Evolutionary conservation across 176 grass and related monocot species (phyloP).

Genomic region (Zizania latifolia): DNA sequence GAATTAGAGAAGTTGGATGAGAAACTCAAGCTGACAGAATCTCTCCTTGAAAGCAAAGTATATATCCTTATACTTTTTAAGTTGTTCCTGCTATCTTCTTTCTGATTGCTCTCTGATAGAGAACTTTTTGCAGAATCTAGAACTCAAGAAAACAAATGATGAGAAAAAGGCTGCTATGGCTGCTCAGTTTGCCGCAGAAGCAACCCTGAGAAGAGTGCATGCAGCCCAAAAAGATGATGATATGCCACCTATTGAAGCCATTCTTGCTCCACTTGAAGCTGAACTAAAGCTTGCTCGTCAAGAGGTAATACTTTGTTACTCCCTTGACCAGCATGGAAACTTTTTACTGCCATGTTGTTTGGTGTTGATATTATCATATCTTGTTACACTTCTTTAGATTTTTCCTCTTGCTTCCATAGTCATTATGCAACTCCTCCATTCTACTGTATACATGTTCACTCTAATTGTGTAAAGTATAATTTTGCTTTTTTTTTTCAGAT

Average conservation of each 20-base stretch:
- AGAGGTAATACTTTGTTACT: conserved; percentile 53
- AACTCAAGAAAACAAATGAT: conserved; percentile 94
- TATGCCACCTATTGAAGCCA: conserved; percentile 95
- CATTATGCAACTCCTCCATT: background rate
- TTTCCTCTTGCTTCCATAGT: background rate
- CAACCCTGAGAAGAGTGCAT: conserved; percentile 89
- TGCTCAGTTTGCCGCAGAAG: conserved; percentile 93
- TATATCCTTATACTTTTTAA: background rate
- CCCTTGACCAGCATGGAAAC: background rate
- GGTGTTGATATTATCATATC: conserved; percentile 3
- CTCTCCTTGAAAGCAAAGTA: conserved; percentile 84
- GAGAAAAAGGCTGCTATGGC: conserved; percentile 86
- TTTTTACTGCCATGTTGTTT: background rate
- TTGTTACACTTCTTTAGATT: background rate
- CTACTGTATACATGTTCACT: background rate
- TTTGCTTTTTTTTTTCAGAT: conserved; percentile 50
- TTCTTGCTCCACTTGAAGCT: conserved; percentile 95
- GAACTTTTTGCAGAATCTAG: conserved; percentile 66
- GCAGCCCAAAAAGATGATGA: conserved; percentile 95
- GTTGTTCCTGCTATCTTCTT: background rate
- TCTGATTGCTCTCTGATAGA: conserved; percentile 12
- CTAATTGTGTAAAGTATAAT: conserved; percentile 10
- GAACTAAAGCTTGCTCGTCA: conserved; percentile 85
- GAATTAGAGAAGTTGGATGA: conserved; percentile 68
- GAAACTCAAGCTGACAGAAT: conserved; percentile 74